phyloP scores from a whole-genome alignment of 2,329 filamentous ascomycete genomes.

The Sphaerulina musiva region DNA sequence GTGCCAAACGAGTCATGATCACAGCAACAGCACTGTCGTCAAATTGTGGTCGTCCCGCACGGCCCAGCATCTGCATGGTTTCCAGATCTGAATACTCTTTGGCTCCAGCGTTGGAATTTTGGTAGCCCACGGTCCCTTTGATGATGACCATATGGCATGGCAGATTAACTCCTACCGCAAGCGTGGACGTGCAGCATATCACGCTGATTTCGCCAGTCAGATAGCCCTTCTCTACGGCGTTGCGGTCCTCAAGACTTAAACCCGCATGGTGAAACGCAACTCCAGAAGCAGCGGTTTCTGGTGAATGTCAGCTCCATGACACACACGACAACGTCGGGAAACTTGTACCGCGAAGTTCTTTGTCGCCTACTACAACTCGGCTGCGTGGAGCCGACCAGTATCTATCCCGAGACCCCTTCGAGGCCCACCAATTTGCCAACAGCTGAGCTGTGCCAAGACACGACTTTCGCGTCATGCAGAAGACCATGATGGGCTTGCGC shows the following conservation, averaged over 20 bases:
- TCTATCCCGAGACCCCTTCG: conserved; percentile 45
- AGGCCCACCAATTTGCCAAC: conserved; percentile 60
- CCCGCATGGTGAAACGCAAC: conserved; percentile 82
- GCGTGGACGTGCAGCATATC: conserved; percentile 80
- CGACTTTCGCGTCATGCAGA: conserved; percentile 71
- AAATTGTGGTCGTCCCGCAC: conserved; percentile 77
- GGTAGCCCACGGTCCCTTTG: conserved; percentile 68
- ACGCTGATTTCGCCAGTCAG: conserved; percentile 65
- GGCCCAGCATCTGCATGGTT: conserved; percentile 84
- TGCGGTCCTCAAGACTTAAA: conserved; percentile 58
- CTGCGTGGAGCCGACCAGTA: conserved; percentile 58
- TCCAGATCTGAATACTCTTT: conserved; percentile 76
- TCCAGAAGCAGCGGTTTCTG: conserved; percentile 40
- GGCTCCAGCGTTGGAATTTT: conserved; percentile 37
- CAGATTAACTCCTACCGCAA: conserved; percentile 77
- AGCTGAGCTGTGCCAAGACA: conserved; percentile 61
- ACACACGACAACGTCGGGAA: background rate
- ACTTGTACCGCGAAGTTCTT: conserved; percentile 52
- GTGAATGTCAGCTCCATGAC: background rate
- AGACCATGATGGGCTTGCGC: conserved; percentile 72
- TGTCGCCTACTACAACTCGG: conserved; percentile 49
- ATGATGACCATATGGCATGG: conserved; percentile 60
- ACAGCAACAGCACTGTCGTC: conserved; percentile 69
- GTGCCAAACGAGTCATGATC: conserved; percentile 67
- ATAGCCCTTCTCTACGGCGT: conserved; percentile 61